Evolutionary conservation across 2,329 filamentous ascomycete species (phyloP).

Genomic region (Penicillium capsulatum): DNA sequence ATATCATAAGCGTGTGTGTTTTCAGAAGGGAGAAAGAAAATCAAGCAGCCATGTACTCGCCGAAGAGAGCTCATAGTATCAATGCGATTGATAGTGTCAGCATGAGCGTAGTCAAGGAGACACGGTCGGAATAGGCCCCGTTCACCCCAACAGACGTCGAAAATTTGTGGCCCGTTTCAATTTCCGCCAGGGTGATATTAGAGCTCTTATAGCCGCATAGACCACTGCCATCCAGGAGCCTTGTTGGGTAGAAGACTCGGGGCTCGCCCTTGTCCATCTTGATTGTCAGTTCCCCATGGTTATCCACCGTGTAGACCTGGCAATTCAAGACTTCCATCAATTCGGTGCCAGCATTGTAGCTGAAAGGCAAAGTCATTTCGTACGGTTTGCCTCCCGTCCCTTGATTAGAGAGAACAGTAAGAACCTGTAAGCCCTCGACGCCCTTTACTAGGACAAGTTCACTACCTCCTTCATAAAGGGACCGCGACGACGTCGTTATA

Average conservation of each 20-base stretch:
- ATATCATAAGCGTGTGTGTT: too few species aligned
- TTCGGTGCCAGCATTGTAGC: conserved; percentile 21
- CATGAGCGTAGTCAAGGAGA: too few species aligned
- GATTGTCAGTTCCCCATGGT: conserved; percentile 22
- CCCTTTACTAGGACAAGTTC: conserved; percentile 48
- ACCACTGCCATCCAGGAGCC: conserved; percentile 30
- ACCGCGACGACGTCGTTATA: conserved; percentile 28
- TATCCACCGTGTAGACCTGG: conserved; percentile 24
- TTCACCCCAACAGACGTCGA: too few species aligned
- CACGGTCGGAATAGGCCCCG: too few species aligned
- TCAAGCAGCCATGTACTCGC: too few species aligned
- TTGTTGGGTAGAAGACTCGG: conserved; percentile 27
- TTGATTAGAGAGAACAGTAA: conserved; percentile 45
- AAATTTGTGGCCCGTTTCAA: too few species aligned
- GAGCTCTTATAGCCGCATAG: conserved; percentile 32
- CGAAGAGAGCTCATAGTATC: too few species aligned
- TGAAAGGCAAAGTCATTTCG: conserved; percentile 28
- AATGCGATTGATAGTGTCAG: too few species aligned
- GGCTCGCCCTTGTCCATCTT: conserved; percentile 32
- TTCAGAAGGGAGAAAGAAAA: too few species aligned
- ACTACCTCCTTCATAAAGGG: conserved; percentile 24
- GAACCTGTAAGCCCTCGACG: conserved; percentile 36
- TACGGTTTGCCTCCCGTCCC: conserved; percentile 31
- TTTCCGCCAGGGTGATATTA: too few species aligned
- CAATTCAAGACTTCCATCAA: conserved; percentile 31